Evolutionary conservation across 176 grass and related monocot species (phyloP).

Genomic region (Olyra latifolia): DNA sequence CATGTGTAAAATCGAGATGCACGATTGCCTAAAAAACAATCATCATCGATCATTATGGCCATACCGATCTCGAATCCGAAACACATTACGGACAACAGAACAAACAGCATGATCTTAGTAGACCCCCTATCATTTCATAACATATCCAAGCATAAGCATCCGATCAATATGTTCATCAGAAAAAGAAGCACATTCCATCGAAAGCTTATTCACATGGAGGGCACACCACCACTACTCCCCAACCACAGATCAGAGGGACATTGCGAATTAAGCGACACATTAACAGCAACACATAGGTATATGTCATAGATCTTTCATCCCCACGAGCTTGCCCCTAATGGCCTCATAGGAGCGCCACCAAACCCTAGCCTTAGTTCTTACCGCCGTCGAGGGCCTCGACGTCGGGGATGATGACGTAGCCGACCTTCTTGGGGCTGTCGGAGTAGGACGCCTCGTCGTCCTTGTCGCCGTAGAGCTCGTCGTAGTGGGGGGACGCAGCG

Average conservation of each 20-base stretch:
- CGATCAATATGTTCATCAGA: slow-evolving; percentile 21
- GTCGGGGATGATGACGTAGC: slow-evolving; percentile 57
- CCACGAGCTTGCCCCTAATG: not conserved
- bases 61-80: not conserved
- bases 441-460: slow-evolving; percentile 47
- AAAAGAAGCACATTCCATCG: slow-evolving; percentile 25
- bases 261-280: not conserved
- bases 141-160: slow-evolving; percentile 11
- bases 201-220: slow-evolving; percentile 31
- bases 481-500: slow-evolving; percentile 42
- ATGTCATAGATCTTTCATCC: not conserved
- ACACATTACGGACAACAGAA: not conserved
- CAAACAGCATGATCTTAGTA: not conserved
- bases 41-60: not conserved
- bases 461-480: slow-evolving; percentile 40
- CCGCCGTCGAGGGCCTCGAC: slow-evolving; percentile 38
- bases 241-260: slow-evolving; percentile 14
- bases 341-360: slow-evolving; percentile 2
- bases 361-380: slow-evolving; percentile 63
- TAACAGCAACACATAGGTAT: not conserved
- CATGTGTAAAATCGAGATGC: not conserved
- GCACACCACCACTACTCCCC: slow-evolving; percentile 2
- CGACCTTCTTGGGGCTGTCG: slow-evolving; percentile 71
- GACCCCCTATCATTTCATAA: not conserved
- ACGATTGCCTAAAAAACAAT: not conserved